These are phyloP conservation scores for Apostasia ramifera DNA, from an alignment of 106 monocot genomes.

Conservation along the genomic window DNA sequence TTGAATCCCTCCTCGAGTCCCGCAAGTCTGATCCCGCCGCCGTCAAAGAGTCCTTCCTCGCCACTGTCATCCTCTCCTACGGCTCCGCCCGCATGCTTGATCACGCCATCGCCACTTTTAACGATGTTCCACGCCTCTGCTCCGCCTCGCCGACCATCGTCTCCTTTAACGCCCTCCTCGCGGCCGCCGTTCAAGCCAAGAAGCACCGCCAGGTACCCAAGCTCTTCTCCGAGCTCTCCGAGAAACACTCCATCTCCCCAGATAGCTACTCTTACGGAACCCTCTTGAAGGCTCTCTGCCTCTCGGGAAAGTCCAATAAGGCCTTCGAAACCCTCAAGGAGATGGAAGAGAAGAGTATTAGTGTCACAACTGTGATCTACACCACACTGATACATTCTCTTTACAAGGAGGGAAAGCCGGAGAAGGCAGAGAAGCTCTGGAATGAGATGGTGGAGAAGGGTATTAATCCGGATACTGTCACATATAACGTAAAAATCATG, in stretches of 20 bases:
- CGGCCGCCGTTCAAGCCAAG: constrained; percentile 27
- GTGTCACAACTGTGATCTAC: constrained; percentile 17
- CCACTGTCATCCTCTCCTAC: constrained; percentile 51
- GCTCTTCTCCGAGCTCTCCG: constrained; percentile 43
- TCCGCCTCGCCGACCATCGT: constrained; percentile 20
- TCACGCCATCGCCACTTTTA: constrained; percentile 42
- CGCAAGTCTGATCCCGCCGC: constrained; percentile 4
- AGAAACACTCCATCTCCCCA: constrained; percentile 36
- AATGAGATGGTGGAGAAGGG: constrained; percentile 57
- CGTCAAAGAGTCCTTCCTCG: constrained; percentile 34
- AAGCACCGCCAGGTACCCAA: constrained; percentile 27
- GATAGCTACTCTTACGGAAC: constrained; percentile 35
- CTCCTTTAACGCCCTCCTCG: constrained; percentile 82
- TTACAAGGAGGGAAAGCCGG: constrained; percentile 36
- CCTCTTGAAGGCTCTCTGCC: constrained; percentile 33
- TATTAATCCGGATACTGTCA: constrained; percentile 31
- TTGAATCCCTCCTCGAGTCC: constrained; percentile 30
- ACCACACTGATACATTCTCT: constrained; percentile 36
- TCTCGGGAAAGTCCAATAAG: constrained; percentile 10
- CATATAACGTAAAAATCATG: constrained; percentile 59
- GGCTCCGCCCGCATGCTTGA: constrained; percentile 44
- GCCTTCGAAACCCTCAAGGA: constrained; percentile 22
- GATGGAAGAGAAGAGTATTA: constrained; percentile 31
- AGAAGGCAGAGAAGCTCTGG: constrained; percentile 61
- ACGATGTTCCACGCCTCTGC: constrained; percentile 15